Percentiles rank a stretch among this genome's conserved stretches.
These are phyloP conservation scores for Ambrosia hybrid DNA, from an alignment of 140 eudicot species.

Conservation along the genomic window DNA sequence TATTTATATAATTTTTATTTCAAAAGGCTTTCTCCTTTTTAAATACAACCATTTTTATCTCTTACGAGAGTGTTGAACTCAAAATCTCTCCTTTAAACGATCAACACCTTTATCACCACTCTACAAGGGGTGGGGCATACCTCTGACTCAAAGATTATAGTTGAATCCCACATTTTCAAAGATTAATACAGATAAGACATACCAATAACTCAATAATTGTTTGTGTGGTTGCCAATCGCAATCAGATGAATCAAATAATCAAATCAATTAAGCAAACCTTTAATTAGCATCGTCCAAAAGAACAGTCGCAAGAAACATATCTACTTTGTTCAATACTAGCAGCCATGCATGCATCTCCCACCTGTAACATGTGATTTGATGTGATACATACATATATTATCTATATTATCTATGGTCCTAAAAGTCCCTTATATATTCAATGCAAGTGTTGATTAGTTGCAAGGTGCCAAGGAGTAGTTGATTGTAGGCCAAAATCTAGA, in stretches of 20 bases:
- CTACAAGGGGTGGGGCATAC: no score
- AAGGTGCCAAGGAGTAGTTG: not conserved
- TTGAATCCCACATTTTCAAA: not conserved
- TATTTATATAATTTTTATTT: no score
- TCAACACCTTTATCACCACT: no score
- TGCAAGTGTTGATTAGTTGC: no score
- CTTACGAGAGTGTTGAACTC: no score
- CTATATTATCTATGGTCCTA: not conserved
- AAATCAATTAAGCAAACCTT: not conserved
- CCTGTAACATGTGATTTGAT: not conserved
- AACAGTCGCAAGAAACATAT: not conserved
- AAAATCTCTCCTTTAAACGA: no score
- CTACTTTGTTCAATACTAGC: not conserved
- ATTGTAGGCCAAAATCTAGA: not conserved
- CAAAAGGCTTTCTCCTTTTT: no score
- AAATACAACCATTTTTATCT: no score
- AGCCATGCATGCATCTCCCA: conserved; percentile 1
- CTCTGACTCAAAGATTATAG: no score
- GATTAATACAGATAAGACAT: not conserved
- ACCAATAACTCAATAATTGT: not conserved
- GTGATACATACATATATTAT: not conserved
- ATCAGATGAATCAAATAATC: not conserved
- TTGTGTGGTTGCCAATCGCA: not conserved
- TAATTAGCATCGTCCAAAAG: not conserved
- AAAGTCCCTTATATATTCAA: not conserved